These are phyloP conservation scores for Dactylonectria estremocensis DNA, from an alignment of 2,329 filamentous ascomycete species.

Conservation along the genomic window DNA sequence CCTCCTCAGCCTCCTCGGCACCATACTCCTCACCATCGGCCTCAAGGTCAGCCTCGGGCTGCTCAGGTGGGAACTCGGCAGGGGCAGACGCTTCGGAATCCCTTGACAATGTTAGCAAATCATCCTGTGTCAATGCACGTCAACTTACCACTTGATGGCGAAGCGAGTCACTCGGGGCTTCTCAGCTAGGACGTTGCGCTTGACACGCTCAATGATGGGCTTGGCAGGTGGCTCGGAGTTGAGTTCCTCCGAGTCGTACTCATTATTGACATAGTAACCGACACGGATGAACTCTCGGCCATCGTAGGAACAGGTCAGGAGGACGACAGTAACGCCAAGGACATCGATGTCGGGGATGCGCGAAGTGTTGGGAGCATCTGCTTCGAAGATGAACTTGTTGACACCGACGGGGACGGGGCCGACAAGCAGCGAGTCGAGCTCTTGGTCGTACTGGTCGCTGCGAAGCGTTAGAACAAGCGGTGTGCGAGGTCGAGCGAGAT, in stretches of 20 bases:
- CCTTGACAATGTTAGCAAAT: constrained; percentile 65
- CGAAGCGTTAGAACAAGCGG: constrained; percentile 40
- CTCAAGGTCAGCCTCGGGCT: constrained; percentile 91
- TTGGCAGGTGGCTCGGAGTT: constrained; percentile 91
- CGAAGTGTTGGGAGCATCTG: constrained; percentile 89
- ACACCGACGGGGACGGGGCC: constrained; percentile 97
- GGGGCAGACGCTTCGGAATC: constrained; percentile 98
- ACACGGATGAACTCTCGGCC: constrained; percentile 97
- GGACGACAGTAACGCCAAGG: constrained; percentile 95
- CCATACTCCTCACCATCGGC: constrained; percentile 93
- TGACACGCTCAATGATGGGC: constrained; percentile 92
- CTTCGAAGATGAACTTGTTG: constrained; percentile 99
- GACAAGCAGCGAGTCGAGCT: constrained; percentile 96
- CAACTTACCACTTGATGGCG: constrained; percentile 93
- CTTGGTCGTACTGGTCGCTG: constrained; percentile 97
- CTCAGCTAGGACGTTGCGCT: constrained; percentile 93
- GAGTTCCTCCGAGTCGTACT: constrained; percentile 94
- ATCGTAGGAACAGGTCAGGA: constrained; percentile 97
- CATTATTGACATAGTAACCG: constrained; percentile 99
- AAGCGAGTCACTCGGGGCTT: constrained; percentile 98
- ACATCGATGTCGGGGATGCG: constrained; percentile 96
- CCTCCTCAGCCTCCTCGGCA: constrained; percentile 87
- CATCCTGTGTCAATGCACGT: neutral
- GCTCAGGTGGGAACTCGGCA: constrained; percentile 95
- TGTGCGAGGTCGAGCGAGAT: constrained; percentile 31